Percentiles rank a stretch among this genome's conserved stretches.
phyloP scores from a whole-genome alignment of 768 basidiomycete species.

The Sistotremastrum niveocremeum region DNA sequence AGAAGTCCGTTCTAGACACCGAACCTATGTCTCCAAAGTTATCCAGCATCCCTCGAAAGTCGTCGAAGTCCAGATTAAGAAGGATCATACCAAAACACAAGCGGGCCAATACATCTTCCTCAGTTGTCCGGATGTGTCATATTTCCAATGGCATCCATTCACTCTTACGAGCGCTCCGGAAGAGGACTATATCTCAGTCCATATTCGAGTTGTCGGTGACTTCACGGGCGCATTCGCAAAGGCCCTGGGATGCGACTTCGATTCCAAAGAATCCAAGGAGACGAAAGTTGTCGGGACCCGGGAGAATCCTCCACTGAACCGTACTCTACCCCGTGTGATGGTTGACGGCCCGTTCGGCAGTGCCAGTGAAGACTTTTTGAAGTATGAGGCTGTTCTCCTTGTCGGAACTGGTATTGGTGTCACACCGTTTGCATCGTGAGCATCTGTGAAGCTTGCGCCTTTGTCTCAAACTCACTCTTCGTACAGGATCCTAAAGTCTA shows the following conservation, averaged over 20 bases:
- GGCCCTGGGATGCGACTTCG: conserved; percentile 75
- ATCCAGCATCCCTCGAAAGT: conserved; percentile 92
- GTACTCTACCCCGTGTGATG: conserved; percentile 82
- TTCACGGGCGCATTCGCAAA: conserved; percentile 76
- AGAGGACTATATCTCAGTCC: conserved; percentile 89
- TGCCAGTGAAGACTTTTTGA: conserved; percentile 83
- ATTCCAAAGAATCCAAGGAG: conserved; percentile 32
- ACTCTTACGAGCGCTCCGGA: conserved; percentile 91
- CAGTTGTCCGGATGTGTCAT: conserved; percentile 80
- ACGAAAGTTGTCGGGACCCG: conserved; percentile 45
- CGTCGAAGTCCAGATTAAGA: conserved; percentile 94
- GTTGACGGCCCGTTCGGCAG: conserved; percentile 92
- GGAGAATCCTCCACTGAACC: conserved; percentile 47
- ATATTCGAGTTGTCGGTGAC: conserved; percentile 86
- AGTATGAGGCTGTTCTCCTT: conserved; percentile 77
- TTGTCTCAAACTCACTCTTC: not conserved
- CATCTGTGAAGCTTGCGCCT: conserved; percentile 9
- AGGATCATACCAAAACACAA: conserved; percentile 71
- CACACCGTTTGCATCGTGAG: conserved; percentile 90
- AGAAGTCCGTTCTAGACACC: conserved; percentile 81
- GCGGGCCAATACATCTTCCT: conserved; percentile 94
- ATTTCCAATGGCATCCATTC: conserved; percentile 97
- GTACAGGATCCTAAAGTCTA: conserved; percentile 69
- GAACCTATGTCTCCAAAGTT: conserved; percentile 88
- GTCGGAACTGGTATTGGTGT: conserved; percentile 95